Evolutionary conservation across 2,329 filamentous ascomycete species (phyloP).

Genomic region (Alternaria sp.): DNA sequence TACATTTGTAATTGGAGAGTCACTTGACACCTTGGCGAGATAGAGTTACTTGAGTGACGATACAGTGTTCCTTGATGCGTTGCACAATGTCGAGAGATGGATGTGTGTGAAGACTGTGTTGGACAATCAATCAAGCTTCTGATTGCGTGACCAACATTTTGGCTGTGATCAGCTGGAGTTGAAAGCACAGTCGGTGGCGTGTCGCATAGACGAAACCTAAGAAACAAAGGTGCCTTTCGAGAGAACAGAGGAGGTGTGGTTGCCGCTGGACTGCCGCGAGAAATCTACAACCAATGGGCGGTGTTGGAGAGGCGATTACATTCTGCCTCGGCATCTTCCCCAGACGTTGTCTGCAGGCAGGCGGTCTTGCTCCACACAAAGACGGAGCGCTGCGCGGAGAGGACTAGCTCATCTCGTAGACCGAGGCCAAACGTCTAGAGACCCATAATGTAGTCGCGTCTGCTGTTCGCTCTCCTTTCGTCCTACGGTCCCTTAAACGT

Average conservation of each 20-base stretch:
- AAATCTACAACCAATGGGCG: background rate
- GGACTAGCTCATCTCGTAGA: conserved; percentile 20
- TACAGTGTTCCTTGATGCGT: background rate
- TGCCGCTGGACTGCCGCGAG: background rate
- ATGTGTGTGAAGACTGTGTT: background rate
- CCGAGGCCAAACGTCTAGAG: conserved; percentile 23
- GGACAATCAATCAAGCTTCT: background rate
- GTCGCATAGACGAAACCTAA: background rate
- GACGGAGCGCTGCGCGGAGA: conserved; percentile 21
- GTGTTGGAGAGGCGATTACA: background rate
- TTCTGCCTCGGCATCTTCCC: conserved; percentile 31
- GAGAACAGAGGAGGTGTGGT: background rate
- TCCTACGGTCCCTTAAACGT: background rate
- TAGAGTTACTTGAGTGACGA: background rate
- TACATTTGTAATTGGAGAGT: background rate
- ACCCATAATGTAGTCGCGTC: conserved; percentile 15
- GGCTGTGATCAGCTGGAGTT: background rate
- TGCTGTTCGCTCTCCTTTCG: conserved; percentile 2
- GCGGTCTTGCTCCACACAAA: conserved; percentile 15
- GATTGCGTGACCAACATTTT: background rate
- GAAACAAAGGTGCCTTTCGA: background rate
- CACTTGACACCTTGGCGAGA: background rate
- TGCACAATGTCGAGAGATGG: background rate
- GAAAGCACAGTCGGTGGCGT: background rate
- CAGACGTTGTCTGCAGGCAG: conserved; percentile 15